phyloP scores from a whole-genome alignment of 1,139 yeast species.

The Candida pseudocylindracea region DNA sequence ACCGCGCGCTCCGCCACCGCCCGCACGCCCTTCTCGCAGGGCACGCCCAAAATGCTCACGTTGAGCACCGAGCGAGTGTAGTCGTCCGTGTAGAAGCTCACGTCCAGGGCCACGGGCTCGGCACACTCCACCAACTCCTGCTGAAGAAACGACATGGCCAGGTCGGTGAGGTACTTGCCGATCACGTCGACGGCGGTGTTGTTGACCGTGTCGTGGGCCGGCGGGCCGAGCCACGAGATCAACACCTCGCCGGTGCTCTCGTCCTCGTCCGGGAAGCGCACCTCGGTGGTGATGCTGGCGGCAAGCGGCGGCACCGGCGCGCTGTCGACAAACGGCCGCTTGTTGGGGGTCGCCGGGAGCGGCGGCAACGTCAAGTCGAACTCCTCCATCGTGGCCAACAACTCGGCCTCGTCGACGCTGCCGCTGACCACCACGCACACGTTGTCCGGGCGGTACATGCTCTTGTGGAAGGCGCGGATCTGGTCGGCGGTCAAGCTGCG shows the following conservation, averaged over 20 bases:
- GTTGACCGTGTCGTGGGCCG: conserved; percentile 22
- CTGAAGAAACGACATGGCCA: conserved; percentile 48
- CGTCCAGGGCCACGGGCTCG: conserved; percentile 60
- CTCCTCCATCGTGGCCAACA: conserved; percentile 31
- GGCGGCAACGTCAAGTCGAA: conserved; percentile 39
- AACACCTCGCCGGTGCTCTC: conserved; percentile 64
- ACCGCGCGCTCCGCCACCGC: too few relatives aligned
- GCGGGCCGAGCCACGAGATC: conserved; percentile 74
- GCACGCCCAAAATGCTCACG: conserved; percentile 51
- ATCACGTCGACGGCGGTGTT: conserved; percentile 53
- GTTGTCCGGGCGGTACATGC: conserved; percentile 65
- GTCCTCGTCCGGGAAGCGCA: conserved; percentile 78
- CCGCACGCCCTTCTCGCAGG: conserved; percentile 21
- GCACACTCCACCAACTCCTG: conserved; percentile 59
- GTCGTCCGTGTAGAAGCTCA: conserved; percentile 49
- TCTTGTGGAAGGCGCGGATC: conserved; percentile 52
- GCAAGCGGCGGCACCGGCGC: conserved; percentile 20
- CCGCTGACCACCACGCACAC: conserved; percentile 71
- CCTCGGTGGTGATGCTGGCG: conserved; percentile 19
- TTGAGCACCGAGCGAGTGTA: conserved; percentile 36
- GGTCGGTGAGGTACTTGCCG: conserved; percentile 56
- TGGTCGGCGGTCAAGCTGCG: conserved; percentile 52
- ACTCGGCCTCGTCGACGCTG: conserved; percentile 51
- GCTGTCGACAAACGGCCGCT: conserved; percentile 72
- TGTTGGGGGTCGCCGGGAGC: conserved; percentile 12